These are phyloP conservation scores for Balakata baccata DNA, from an alignment of 345 rosid genomes.

Conservation along the genomic window DNA sequence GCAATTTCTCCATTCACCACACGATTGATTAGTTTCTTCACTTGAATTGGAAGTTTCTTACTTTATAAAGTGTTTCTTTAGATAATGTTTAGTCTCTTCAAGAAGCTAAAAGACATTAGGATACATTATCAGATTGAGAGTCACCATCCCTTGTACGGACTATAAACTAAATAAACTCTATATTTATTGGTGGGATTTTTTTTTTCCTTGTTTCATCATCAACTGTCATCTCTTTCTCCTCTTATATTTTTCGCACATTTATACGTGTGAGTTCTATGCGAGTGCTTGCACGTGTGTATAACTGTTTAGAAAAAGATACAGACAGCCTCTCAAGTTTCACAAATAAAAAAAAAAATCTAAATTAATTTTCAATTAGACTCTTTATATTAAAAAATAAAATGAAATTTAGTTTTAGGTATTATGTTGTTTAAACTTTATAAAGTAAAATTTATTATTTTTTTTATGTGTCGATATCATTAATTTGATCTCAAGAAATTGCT, in stretches of 20 bases:
- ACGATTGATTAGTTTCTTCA: slow-evolving; percentile 6
- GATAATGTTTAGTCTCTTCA: slow-evolving; percentile 33
- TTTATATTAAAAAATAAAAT: too few species aligned
- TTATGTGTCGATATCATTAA: too few species aligned
- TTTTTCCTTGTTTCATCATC: too few species aligned
- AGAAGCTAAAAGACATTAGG: slow-evolving; percentile 19
- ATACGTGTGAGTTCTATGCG: too few species aligned
- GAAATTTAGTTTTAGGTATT: neutral
- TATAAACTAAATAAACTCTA: slow-evolving; percentile 22
- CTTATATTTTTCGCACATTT: too few species aligned
- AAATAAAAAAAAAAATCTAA: slow-evolving; percentile 34
- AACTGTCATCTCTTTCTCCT: too few species aligned
- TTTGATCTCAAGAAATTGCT: neutral
- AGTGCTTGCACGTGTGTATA: neutral
- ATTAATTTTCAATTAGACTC: too few species aligned
- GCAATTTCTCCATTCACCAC: slow-evolving; percentile 12
- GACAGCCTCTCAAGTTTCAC: slow-evolving; percentile 19
- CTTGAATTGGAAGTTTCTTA: slow-evolving; percentile 36
- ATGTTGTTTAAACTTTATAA: neutral
- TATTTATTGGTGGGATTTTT: neutral
- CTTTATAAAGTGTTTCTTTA: slow-evolving; percentile 25
- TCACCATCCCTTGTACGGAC: slow-evolving; percentile 44
- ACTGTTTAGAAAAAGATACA: neutral
- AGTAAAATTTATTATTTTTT: neutral
- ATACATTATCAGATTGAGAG: slow-evolving; percentile 26